These are phyloP conservation scores for Komagataea norvegica DNA, from an alignment of 1,139 yeast genomes.

Conservation along the genomic window DNA sequence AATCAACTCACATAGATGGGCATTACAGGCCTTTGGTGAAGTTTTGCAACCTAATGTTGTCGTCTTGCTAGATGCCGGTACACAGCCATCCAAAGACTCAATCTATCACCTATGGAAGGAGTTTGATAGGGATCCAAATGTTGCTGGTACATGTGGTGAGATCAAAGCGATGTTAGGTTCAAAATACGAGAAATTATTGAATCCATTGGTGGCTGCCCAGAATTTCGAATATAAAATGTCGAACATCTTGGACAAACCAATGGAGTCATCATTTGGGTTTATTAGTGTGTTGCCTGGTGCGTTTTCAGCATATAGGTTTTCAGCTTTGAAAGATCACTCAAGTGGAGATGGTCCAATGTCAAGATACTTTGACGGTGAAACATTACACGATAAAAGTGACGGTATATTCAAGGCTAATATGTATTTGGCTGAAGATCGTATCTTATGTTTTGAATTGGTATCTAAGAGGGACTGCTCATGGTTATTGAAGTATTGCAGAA, in stretches of 20 bases:
- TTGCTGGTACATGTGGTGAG: constrained; percentile 95
- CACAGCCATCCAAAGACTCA: constrained; percentile 83
- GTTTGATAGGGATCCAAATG: constrained; percentile 74
- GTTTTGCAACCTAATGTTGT: constrained; percentile 82
- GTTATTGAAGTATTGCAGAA: constrained; percentile 84
- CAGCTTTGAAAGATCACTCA: constrained; percentile 62
- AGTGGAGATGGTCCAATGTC: constrained; percentile 83
- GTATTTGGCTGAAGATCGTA: constrained; percentile 95
- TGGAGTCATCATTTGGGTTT: constrained; percentile 85
- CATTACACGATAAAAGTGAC: constrained; percentile 53
- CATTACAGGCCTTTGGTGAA: constrained; percentile 89
- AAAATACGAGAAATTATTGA: constrained; percentile 59
- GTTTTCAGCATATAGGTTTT: constrained; percentile 79
- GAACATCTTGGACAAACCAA: constrained; percentile 84
- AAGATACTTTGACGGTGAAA: constrained; percentile 91
- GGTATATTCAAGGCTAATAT: constrained; percentile 84
- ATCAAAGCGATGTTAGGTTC: constrained; percentile 84
- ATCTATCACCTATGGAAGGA: constrained; percentile 87
- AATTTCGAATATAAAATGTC: constrained; percentile 92
- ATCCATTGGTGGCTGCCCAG: constrained; percentile 89
- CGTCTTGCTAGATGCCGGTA: constrained; percentile 86
- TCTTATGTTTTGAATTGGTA: constrained; percentile 86
- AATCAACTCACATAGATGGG: constrained; percentile 95
- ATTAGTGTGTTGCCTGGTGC: constrained; percentile 93
- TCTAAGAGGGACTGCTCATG: constrained; percentile 75